Evolutionary conservation across 345 rosid species (phyloP), one percentile per base, ranked within the genome.

Genomic region (Dovyalis caffra): DNA sequence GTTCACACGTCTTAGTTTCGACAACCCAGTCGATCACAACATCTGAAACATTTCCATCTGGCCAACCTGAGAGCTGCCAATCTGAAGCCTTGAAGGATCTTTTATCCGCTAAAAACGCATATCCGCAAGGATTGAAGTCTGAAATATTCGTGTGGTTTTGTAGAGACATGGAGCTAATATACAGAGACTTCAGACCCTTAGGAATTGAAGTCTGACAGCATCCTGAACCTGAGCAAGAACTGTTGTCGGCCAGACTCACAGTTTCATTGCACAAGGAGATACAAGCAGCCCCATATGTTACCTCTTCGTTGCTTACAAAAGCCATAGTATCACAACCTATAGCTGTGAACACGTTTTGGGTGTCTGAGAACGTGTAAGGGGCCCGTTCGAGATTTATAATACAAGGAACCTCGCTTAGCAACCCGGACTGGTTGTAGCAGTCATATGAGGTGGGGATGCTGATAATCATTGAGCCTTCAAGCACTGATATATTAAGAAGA

Each of bases 131-230:
- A 58, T 74, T 69, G 28, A 58, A 81, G 11, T 20, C 8, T 64
- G 11, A 73, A 65, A 69, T 43, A 1, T 6, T 29, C 4, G 1
- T 74, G 32, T 70, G 81, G 51, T 70, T 77, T 0, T 5, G 0
- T 0, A 69, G 2, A 53, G 69, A 58, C 6, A 0, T 0, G 28
- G 68, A 7, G 8, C 3, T 11, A 12, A 73, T 32, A 38, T 5
- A 4, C 14, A 83, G 25, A 2, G 65, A 69, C 38, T 77, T 56
- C 8, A 80, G 53, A 15, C 56, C 38, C 1, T 8, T 2, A 2
- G 83, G 86, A 1, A 83, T 21, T 6, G 75, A 23, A 1, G 66
- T 71, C 64, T 80, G 79, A 43, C 86, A 83, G 69, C 81, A 83
- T 4, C 86, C 86, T 9, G 66, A 10, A 2, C 83, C 79, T 1